phyloP scores from a whole-genome alignment of 495 filamentous ascomycete species.

The Hyaloscypha bicolor region DNA sequence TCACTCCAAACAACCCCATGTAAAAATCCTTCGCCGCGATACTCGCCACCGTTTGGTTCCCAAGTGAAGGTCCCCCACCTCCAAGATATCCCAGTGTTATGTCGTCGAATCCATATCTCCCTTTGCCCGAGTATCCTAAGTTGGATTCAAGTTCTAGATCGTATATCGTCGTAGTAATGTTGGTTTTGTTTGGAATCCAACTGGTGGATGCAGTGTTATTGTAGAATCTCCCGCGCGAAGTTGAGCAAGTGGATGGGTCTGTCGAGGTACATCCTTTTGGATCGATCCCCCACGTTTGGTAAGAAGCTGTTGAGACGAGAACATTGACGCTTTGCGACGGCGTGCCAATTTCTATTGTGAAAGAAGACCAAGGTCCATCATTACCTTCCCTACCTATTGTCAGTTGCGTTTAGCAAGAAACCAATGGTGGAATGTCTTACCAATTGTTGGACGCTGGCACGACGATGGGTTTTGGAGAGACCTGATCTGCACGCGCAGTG shows the following conservation, averaged over 20 bases:
- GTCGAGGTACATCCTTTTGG: constrained; percentile 13
- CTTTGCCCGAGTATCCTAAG: constrained; percentile 43
- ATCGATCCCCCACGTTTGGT: constrained; percentile 16
- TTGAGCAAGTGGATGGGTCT: constrained; percentile 15
- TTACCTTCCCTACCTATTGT: not conserved
- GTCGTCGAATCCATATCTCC: constrained; percentile 52
- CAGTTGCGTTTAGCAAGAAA: too few species aligned
- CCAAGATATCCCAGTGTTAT: constrained; percentile 46
- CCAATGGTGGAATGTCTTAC: not conserved
- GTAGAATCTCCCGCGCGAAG: constrained; percentile 13
- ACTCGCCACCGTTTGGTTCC: constrained; percentile 48
- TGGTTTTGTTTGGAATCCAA: constrained; percentile 26
- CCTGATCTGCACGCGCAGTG: not conserved
- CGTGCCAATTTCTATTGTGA: constrained; percentile 19
- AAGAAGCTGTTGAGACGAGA: constrained; percentile 13
- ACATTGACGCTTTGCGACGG: constrained; percentile 18
- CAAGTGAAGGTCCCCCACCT: constrained; percentile 42
- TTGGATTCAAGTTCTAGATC: constrained; percentile 40
- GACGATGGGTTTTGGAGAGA: not conserved
- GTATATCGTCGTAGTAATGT: constrained; percentile 23
- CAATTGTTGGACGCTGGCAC: not conserved
- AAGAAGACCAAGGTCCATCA: constrained; percentile 20
- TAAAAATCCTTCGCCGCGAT: constrained; percentile 35
- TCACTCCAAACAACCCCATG: constrained; percentile 55
- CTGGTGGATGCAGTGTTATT: constrained; percentile 42